Conservation (phyloP, 1,284 basidiomycete genomes). For the Ustilago esculenta region DNA sequence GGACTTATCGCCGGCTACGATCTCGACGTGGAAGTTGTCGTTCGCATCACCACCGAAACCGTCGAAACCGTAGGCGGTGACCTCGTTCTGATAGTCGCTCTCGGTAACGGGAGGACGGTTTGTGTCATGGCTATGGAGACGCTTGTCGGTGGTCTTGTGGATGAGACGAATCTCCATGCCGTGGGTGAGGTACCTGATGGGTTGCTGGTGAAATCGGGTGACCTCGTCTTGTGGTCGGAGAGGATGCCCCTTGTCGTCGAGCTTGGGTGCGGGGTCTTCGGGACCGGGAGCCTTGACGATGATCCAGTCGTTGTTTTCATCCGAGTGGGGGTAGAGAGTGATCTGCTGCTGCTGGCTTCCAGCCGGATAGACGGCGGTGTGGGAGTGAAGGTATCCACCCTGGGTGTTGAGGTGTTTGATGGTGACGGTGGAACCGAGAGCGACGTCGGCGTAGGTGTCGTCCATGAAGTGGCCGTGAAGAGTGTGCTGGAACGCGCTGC, state of each 20-base stretch:
- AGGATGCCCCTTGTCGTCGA: conserved; percentile 59
- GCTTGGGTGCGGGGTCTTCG: conserved; percentile 71
- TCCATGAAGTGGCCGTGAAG: conserved; percentile 88
- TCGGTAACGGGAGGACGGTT: conserved; percentile 91
- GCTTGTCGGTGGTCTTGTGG: conserved; percentile 83
- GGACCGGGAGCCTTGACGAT: conserved; percentile 72
- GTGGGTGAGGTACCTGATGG: conserved; percentile 75
- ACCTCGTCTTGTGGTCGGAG: conserved; percentile 51
- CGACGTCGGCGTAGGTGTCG: conserved; percentile 88
- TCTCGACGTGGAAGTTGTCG: conserved; percentile 94
- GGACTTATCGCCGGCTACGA: conserved; percentile 74
- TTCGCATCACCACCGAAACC: conserved; percentile 88
- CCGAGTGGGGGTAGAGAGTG: conserved; percentile 94
- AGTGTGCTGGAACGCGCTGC: conserved; percentile 96
- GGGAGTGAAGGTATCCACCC: conserved; percentile 97
- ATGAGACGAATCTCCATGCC: conserved; percentile 82
- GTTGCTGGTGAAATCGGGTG: conserved; percentile 64
- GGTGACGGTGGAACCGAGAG: conserved; percentile 82
- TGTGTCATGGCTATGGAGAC: conserved; percentile 91
- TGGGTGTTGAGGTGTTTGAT: conserved; percentile 94
- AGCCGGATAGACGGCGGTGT: conserved; percentile 84
- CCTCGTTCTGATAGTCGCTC: conserved; percentile 98
- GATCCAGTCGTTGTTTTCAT: conserved; percentile 89
- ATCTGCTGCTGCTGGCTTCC: conserved; percentile 86
- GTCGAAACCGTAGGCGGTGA: conserved; percentile 89